Evolutionary conservation across 768 basidiomycete species (phyloP).

Genomic region (Termitomyces sp.): DNA sequence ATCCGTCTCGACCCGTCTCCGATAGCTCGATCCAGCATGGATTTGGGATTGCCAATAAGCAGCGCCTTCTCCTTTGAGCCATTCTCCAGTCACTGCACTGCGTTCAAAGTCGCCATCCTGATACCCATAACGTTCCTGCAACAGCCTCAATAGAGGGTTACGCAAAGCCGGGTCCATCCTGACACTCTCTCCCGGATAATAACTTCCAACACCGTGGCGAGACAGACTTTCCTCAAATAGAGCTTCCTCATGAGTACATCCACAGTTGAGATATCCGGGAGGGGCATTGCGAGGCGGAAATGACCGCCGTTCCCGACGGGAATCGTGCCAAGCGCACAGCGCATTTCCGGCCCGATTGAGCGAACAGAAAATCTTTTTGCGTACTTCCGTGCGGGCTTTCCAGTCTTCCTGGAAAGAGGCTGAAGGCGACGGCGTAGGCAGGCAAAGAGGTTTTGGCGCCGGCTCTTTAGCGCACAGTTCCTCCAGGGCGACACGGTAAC

Average conservation of each 20-base stretch:
- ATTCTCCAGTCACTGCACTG: conserved; percentile 54
- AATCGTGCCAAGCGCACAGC: conserved; percentile 88
- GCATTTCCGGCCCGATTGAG: conserved; percentile 86
- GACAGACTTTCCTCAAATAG: conserved; percentile 83
- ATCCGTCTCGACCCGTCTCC: conserved; percentile 27
- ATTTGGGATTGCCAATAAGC: conserved; percentile 57
- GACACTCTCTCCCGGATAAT: conserved; percentile 78
- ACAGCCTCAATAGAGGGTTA: conserved; percentile 69
- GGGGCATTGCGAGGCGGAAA: conserved; percentile 81
- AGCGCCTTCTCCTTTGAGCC: conserved; percentile 65
- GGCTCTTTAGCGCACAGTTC: conserved; percentile 12
- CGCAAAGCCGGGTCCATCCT: conserved; percentile 87
- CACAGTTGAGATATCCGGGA: conserved; percentile 74
- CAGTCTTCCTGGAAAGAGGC: conserved; percentile 55
- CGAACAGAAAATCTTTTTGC: conserved; percentile 68
- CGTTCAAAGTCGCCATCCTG: conserved; percentile 84
- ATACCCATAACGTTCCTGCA: conserved; percentile 71
- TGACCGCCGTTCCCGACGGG: conserved; percentile 72
- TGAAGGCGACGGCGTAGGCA: conserved; percentile 30
- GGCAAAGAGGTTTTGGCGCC: not conserved
- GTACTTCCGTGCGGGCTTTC: conserved; percentile 69
- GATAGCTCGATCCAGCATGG: conserved; percentile 24
- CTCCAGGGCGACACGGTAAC: conserved; percentile 32
- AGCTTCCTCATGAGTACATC: conserved; percentile 79
- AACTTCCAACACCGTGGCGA: conserved; percentile 75